phyloP scores from a whole-genome alignment of 1,139 yeast genomes.

The Diutina sp. region DNA sequence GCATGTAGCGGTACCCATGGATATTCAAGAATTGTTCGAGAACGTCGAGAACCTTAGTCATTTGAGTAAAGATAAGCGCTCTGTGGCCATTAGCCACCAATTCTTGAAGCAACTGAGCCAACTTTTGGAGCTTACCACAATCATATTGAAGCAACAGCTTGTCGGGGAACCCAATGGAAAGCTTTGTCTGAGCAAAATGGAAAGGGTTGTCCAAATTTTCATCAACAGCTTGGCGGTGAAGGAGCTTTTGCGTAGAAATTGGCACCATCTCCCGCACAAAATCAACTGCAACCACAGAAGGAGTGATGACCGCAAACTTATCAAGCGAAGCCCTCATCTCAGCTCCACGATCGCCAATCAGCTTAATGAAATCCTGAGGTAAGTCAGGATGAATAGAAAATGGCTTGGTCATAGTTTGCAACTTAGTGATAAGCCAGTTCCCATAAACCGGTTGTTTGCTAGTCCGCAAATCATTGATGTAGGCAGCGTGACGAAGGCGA shows the following conservation, averaged over 20 bases:
- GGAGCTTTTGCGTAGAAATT: conserved; percentile 14
- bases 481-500: conserved; percentile 42
- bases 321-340: conserved; percentile 39
- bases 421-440: conserved; percentile 12
- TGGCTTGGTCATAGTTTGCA: not conserved
- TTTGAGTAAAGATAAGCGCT: conserved; percentile 92
- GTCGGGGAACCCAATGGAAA: conserved; percentile 94
- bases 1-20: conserved; percentile 88
- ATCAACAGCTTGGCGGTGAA: conserved; percentile 20
- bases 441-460: conserved; percentile 47
- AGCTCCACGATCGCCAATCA: not conserved
- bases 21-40: conserved; percentile 87
- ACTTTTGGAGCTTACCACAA: conserved; percentile 88
- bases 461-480: conserved; percentile 55
- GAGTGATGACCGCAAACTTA: conserved; percentile 78
- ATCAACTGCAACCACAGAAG: conserved; percentile 71
- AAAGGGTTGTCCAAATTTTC: conserved; percentile 47
- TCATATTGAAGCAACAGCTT: conserved; percentile 85
- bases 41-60: conserved; percentile 93
- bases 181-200: conserved; percentile 74
- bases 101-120: conserved; percentile 64
- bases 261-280: conserved; percentile 49
- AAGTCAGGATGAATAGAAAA: not conserved
- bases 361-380: not conserved
- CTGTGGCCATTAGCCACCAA: conserved; percentile 81